Base-by-base conservation (phyloP, 345 rosid species). In the Murraya koenigii region DNA sequence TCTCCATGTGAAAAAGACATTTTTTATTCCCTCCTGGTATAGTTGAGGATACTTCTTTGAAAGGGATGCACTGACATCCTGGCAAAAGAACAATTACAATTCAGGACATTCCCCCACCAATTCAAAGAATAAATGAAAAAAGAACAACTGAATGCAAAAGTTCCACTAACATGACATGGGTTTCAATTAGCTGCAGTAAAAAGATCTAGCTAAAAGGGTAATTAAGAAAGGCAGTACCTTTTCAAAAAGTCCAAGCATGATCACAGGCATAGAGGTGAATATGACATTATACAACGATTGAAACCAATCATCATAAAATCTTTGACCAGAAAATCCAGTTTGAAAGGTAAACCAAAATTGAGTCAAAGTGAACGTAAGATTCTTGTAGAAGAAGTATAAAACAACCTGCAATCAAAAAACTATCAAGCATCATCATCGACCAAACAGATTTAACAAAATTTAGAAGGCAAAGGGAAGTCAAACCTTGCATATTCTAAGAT, bases 301-400 rank as follows among this genome's bases (percentile, higher is more conserved):
- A 91, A 94, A 97, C 99, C 99, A 97, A 90, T 97, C 99, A 74
- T 97, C 98, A 62, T 97, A 97, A 82, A 93, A 94, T 85, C 99
- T 88, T 87, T 97, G 99, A 75, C 99, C 99, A 88, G 98, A 97
- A 89, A 93, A 97, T 78, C 99, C 98, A 72, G 98, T 89, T 81
- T 89, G 87, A 79, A 97, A 94, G 84, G 99, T 97, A 90, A 97
- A 97, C 98, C 99, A 97, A 93, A 97, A 97, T 84, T 97, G 99
- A 78, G 99, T 97, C 88, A 94, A 68, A 55, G 99, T 94, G 84
- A 97, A 93, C 3, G 99, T 93, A 69, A 97, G 97, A 80, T 94
- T 97, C 93, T 97, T 97, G 93, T 94, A 97, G 85, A 97, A 94
- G 86, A 97, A 97, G 88, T 97, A 97, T n/a, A 87, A 84, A 78